Base-by-base conservation (phyloP, 2,329 filamentous ascomycete genomes). In the Trichoderma atroviride region DNA sequence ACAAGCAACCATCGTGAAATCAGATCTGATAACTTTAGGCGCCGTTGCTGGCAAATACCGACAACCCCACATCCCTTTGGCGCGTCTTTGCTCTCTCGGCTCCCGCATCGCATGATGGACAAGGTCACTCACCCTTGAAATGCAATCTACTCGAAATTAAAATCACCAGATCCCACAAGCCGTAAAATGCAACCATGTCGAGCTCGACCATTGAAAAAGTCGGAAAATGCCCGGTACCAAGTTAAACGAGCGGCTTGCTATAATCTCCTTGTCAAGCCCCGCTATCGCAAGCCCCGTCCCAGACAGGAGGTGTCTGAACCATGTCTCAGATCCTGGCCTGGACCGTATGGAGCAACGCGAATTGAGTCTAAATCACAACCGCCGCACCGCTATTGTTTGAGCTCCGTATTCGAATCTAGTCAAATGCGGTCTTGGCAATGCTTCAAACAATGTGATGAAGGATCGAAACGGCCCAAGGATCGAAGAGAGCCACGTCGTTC, bases 221-320 rank as follows among this genome's bases (percentile, higher is more conserved):
- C 24, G 50, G 60, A 4, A 68, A 68, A 61, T 68, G n/a, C 33
- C 65, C 35, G 57, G 27, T n/a, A 19, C 22, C 16, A 14, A 60
- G 35, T 53, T 68, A 68, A 56, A n/a, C 43, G 57, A 68, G 56
- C 56, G 53, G 55, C 63, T 58, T 35, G n/a, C 63, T 14, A 57
- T 27, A n/a, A n/a, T 66, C 22, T 40, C 63, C 63, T 33, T 40
- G 56, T 22, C n/a, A n/a, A 40, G 65, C 65, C 65, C 57, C 57
- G 55, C 65, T 27, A 55, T 61, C 33, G 57, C 66, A 29, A 57
- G 19, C 66, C 68, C 55, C 33, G 55, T 65, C 63, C 74, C 75
- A 74, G 72, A 78, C 76, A 74, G 71, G 63, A 71, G 69, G 69
- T 70, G 76, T 77, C 75, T 73, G 75, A 75, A 70, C 70, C 70